phyloP scores from a whole-genome alignment of 306 rosid genomes.

The Corylus avellana region DNA sequence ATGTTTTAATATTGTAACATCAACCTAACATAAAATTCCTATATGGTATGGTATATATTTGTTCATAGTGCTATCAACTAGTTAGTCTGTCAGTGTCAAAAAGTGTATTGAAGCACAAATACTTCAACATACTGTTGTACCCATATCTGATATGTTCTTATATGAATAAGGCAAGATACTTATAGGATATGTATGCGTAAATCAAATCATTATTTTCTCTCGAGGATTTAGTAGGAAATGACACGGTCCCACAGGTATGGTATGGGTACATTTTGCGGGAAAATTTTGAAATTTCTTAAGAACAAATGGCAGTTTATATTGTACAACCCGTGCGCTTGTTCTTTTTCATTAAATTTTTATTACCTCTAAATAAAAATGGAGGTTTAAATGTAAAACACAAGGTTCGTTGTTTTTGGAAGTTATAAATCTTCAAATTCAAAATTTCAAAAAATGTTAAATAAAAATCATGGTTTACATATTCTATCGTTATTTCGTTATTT shows the following conservation, averaged over 20 bases:
- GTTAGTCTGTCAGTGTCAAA: not conserved
- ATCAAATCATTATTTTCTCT: not conserved
- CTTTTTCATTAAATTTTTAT: too few species aligned
- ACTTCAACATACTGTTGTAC: not conserved
- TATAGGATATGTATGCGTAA: not conserved
- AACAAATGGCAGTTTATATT: not conserved
- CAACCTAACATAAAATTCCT: constrained; percentile 7
- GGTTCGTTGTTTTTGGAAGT: not conserved
- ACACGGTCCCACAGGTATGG: not conserved
- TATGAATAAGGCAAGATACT: not conserved
- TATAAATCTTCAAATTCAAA: not conserved
- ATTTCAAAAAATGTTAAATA: not conserved
- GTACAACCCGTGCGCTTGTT: too few species aligned
- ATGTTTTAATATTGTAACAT: not conserved
- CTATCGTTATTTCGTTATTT: not conserved
- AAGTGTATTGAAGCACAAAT: not conserved
- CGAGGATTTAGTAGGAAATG: not conserved
- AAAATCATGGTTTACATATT: not conserved
- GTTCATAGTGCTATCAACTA: constrained; percentile 7
- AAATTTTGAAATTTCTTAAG: not conserved
- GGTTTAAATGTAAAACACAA: not conserved
- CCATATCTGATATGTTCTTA: not conserved
- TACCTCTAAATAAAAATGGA: too few species aligned
- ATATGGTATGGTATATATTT: constrained; percentile 16
- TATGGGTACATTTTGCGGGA: not conserved